Evolutionary conservation across 2,329 filamentous ascomycete genomes (phyloP).

Genomic region (Cercospora sesami): DNA sequence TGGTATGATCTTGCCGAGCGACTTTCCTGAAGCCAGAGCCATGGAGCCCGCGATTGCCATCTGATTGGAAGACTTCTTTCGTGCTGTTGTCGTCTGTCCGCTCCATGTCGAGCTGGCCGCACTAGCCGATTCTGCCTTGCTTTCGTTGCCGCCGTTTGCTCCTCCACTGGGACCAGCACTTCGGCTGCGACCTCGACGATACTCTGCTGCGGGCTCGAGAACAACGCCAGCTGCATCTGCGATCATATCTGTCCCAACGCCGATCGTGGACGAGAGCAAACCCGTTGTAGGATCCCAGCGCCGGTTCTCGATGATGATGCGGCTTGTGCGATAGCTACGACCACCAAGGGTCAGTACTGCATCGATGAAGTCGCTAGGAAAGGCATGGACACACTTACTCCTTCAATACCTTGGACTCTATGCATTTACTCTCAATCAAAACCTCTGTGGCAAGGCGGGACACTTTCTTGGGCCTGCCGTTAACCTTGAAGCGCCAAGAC

Average conservation of each 20-base stretch:
- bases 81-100: background rate
- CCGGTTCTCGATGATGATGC: background rate
- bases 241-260: background rate
- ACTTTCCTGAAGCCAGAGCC: conserved; percentile 31
- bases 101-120: background rate
- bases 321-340: background rate
- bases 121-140: background rate
- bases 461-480: conserved; percentile 43
- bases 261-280: background rate
- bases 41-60: background rate
- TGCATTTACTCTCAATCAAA: conserved; percentile 59
- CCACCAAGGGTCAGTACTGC: background rate
- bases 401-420: conserved; percentile 38
- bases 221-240: background rate
- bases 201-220: background rate
- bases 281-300: background rate
- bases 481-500: conserved; percentile 65
- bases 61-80: background rate
- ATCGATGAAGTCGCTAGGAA: background rate
- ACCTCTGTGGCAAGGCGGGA: conserved; percentile 66
- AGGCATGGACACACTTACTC: background rate
- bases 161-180: background rate
- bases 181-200: background rate
- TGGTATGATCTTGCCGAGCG: conserved; percentile 32
- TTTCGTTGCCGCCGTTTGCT: background rate